phyloP scores from a whole-genome alignment of 2,329 filamentous ascomycete genomes.

The Colletotrichum destructivum region DNA sequence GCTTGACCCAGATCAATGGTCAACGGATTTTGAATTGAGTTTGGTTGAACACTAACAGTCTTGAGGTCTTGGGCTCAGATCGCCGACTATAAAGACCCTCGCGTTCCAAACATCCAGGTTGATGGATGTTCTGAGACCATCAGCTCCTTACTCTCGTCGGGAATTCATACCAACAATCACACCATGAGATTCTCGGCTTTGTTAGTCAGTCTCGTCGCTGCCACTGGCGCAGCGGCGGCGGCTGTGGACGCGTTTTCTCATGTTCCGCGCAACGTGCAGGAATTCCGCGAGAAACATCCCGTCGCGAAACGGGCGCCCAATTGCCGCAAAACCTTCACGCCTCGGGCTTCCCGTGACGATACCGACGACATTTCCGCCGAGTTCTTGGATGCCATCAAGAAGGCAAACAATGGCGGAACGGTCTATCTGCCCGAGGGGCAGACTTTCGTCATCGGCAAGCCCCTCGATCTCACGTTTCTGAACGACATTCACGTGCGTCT shows the following conservation, averaged over 20 bases:
- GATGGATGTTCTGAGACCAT: background rate
- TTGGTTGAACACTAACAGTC: no score
- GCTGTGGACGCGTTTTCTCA: conserved; percentile 46
- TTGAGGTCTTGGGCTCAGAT: background rate
- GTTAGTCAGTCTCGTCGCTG: conserved; percentile 28
- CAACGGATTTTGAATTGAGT: background rate
- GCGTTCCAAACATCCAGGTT: background rate
- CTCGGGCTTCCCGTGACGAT: conserved; percentile 67
- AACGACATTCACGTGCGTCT: conserved; percentile 71
- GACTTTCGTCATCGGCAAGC: conserved; percentile 72
- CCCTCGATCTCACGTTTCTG: conserved; percentile 71
- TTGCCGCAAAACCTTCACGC: conserved; percentile 58
- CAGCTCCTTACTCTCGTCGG: background rate
- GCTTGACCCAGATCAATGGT: background rate
- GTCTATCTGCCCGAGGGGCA: conserved; percentile 67
- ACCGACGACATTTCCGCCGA: conserved; percentile 70
- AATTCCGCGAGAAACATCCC: conserved; percentile 58
- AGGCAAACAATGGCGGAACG: conserved; percentile 72
- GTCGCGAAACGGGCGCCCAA: conserved; percentile 47
- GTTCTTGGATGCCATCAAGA: conserved; percentile 67
- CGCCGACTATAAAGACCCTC: background rate
- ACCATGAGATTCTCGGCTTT: conserved; percentile 44
- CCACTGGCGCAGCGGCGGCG: conserved; percentile 44
- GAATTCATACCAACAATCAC: background rate
- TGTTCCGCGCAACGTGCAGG: conserved; percentile 53